These are phyloP conservation scores for Triglochin maritima DNA, from an alignment of 106 monocot species.

Conservation along the genomic window DNA sequence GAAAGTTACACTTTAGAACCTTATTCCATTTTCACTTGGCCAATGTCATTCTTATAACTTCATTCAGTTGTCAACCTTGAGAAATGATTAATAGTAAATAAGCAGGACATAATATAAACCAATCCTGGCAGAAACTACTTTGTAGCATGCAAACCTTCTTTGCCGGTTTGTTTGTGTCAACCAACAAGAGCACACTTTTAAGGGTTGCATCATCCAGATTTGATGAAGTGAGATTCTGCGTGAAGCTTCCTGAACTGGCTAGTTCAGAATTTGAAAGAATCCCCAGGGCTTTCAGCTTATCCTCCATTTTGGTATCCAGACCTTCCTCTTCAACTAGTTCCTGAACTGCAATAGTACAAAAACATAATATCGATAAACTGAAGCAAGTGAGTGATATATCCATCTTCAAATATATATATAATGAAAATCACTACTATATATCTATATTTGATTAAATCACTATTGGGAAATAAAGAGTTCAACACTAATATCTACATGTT, in stretches of 20 bases:
- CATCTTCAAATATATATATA: too few species aligned
- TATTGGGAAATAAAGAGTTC: too few species aligned
- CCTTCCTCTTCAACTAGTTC: slow-evolving; percentile 41
- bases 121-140: too few species aligned
- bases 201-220: slow-evolving; percentile 6
- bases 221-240: neutral
- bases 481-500: too few species aligned
- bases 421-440: too few species aligned
- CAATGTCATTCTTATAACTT: too few species aligned
- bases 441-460: too few species aligned
- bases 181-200: slow-evolving; percentile 1
- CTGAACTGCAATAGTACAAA: slow-evolving; percentile 11
- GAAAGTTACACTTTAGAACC: too few species aligned
- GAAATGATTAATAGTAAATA: too few species aligned
- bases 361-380: neutral
- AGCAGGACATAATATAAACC: too few species aligned
- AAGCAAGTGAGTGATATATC: neutral
- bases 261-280: slow-evolving; percentile 28
- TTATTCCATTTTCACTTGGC: too few species aligned
- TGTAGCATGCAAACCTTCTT: slow-evolving; percentile 2
- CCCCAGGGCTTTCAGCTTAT: slow-evolving; percentile 52
- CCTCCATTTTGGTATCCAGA: slow-evolving; percentile 40
- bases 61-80: too few species aligned
- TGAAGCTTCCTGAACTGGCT: slow-evolving; percentile 1
- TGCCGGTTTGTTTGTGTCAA: slow-evolving; percentile 1